A percentile compares a stretch with the other conserved stretches of the same genome.
These are phyloP conservation scores for Suillus subaureus DNA, from an alignment of 768 basidiomycete species.

Conservation along the genomic window DNA sequence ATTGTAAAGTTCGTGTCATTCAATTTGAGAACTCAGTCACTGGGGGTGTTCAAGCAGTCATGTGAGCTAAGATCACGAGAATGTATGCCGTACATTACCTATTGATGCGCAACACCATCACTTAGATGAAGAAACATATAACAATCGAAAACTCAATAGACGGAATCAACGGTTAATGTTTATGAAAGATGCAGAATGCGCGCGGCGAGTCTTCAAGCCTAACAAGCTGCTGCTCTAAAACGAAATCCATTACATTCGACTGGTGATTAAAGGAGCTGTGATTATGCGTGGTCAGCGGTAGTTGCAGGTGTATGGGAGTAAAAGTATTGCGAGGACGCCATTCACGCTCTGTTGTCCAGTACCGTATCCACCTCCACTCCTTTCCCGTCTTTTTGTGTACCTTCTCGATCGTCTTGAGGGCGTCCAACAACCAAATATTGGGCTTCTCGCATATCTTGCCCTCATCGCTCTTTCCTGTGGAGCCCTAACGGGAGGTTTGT, in stretches of 20 bases:
- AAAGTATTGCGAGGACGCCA: slow-evolving; percentile 5
- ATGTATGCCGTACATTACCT: neutral
- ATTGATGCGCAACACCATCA: neutral
- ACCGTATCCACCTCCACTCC: slow-evolving; percentile 26
- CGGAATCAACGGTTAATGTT: neutral
- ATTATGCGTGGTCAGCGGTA: slow-evolving; percentile 7
- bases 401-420: slow-evolving; percentile 38
- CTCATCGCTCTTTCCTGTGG: slow-evolving; percentile 23
- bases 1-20: no score
- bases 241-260: neutral
- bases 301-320: neutral
- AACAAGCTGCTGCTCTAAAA: neutral
- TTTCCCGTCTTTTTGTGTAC: slow-evolving; percentile 31
- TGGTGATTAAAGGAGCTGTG: neutral
- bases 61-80: neutral
- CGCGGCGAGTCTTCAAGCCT: neutral
- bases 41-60: neutral
- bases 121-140: neutral
- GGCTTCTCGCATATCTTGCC: slow-evolving; percentile 35
- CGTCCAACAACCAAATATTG: slow-evolving; percentile 39
- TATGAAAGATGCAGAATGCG: neutral
- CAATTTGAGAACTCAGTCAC: no score
- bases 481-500: slow-evolving; percentile 19
- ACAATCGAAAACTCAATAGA: neutral
- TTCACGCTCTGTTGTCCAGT: slow-evolving; percentile 20